These are phyloP conservation scores for Entrophospora sp. DNA, from an alignment of 192 early-diverging fungal genomes.

Conservation along the genomic window DNA sequence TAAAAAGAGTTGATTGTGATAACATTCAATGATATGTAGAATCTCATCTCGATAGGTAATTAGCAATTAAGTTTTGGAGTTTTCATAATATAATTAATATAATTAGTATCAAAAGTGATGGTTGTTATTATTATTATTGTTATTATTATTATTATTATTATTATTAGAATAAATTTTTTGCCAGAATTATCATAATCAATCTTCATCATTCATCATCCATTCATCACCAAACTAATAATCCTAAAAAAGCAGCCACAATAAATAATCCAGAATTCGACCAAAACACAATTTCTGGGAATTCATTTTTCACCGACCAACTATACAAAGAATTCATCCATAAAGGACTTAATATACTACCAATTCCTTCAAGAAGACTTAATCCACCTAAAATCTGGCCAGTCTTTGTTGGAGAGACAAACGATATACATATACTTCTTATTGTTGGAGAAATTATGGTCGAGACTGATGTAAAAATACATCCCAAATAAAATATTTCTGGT, in stretches of 20 bases:
- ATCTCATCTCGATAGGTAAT: no score
- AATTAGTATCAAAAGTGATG: no score
- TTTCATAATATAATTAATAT: no score
- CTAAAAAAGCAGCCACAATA: neutral
- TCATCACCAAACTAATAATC: neutral
- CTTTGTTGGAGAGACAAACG: conserved; percentile 33
- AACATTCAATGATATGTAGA: no score
- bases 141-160: no score
- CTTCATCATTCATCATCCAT: no score
- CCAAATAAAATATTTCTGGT: conserved; percentile 22
- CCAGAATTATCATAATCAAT: no score
- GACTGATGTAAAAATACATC: conserved; percentile 28
- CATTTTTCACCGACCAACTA: conserved; percentile 20
- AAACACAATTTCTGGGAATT: conserved; percentile 3
- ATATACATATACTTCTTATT: conserved; percentile 31
- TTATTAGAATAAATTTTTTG: no score
- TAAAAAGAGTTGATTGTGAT: no score
- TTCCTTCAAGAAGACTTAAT: conserved; percentile 36
- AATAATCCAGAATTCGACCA: neutral
- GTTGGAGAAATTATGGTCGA: conserved; percentile 35
- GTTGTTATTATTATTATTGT: no score
- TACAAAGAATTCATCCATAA: conserved; percentile 39
- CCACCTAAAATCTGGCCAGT: conserved; percentile 44
- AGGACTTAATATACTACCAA: conserved; percentile 38
- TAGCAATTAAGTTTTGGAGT: no score